These are phyloP conservation scores for Colletotrichum coccodes DNA, from an alignment of 2,329 filamentous ascomycete genomes.

Conservation along the genomic window DNA sequence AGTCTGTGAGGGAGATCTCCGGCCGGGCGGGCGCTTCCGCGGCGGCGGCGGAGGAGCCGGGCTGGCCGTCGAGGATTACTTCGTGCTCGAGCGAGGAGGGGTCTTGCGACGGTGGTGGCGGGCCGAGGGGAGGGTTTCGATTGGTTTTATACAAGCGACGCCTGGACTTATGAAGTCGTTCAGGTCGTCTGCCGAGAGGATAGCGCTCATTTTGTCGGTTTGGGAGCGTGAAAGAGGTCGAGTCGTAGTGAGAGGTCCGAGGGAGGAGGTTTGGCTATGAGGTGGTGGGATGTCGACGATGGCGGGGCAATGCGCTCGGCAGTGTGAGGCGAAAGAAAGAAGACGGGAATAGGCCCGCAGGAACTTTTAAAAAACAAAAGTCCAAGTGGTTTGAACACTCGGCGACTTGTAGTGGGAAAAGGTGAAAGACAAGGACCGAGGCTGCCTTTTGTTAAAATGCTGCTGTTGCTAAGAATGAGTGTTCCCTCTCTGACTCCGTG, in stretches of 20 bases:
- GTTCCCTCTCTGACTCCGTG: not conserved
- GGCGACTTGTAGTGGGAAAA: not conserved
- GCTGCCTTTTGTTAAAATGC: too few relatives aligned
- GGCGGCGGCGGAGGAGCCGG: constrained; percentile 59
- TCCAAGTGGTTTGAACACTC: not conserved
- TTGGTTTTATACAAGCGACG: constrained; percentile 96
- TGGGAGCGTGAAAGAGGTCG: not conserved
- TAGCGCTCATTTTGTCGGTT: constrained; percentile 83
- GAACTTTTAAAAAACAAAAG: not conserved
- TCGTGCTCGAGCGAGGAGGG: constrained; percentile 70
- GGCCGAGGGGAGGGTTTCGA: constrained; percentile 85
- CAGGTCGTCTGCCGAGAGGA: constrained; percentile 94
- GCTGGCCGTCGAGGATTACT: constrained; percentile 91
- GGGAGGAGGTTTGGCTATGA: not conserved
- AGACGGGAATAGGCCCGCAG: not conserved
- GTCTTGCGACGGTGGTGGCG: constrained; percentile 48
- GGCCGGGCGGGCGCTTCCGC: constrained; percentile 73
- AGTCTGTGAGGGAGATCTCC: constrained; percentile 97
- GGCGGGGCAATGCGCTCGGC: constrained; percentile 4
- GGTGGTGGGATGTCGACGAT: not conserved
- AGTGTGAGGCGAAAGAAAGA: not conserved
- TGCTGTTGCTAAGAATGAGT: not conserved
- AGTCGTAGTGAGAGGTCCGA: not conserved
- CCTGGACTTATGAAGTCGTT: constrained; percentile 99
- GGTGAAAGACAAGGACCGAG: not conserved